A percentile compares a stretch with the other conserved stretches of the same genome.
phyloP scores from a whole-genome alignment of 495 filamentous ascomycete species.

The Penicillium macrosclerotiorum region DNA sequence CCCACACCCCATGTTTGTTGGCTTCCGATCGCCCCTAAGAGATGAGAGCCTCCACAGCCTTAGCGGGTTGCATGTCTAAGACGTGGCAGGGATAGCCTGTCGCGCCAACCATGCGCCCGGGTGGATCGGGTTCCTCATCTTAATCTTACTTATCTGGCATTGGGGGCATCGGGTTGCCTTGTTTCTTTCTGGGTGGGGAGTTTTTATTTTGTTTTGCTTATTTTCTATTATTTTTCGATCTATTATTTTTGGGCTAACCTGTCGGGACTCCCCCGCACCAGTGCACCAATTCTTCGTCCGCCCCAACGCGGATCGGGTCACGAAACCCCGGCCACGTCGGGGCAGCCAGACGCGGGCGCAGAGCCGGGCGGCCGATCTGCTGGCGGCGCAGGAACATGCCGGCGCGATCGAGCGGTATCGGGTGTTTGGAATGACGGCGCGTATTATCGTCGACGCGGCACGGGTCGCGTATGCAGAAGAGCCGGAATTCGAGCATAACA shows the following conservation, averaged over 20 bases:
- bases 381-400: slow-evolving; percentile 43
- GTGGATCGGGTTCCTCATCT: too few relatives aligned
- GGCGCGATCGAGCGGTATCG: slow-evolving; percentile 57
- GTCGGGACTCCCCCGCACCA: slow-evolving; percentile 1
- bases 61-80: too few relatives aligned
- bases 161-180: not conserved
- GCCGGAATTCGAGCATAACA: slow-evolving; percentile 82
- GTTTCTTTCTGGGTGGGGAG: slow-evolving; percentile 4
- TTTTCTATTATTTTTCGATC: too few relatives aligned
- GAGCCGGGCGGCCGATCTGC: slow-evolving; percentile 28
- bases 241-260: too few relatives aligned
- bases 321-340: too few relatives aligned
- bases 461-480: slow-evolving; percentile 75
- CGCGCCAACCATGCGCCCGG: slow-evolving; percentile 1
- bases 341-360: too few relatives aligned
- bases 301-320: too few relatives aligned
- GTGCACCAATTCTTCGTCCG: slow-evolving; percentile 88
- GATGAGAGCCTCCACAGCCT: too few relatives aligned
- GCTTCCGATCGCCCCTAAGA: too few relatives aligned
- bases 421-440: slow-evolving; percentile 90
- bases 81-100: too few relatives aligned
- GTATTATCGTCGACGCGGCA: slow-evolving; percentile 83
- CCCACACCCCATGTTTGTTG: slow-evolving; percentile 7
- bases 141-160: too few relatives aligned
- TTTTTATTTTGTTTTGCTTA: not conserved